Evolutionary conservation across 495 filamentous ascomycete species (phyloP), one percentile per base, ranked within the genome.

Genomic region (Corynascus novoguineensis): DNA sequence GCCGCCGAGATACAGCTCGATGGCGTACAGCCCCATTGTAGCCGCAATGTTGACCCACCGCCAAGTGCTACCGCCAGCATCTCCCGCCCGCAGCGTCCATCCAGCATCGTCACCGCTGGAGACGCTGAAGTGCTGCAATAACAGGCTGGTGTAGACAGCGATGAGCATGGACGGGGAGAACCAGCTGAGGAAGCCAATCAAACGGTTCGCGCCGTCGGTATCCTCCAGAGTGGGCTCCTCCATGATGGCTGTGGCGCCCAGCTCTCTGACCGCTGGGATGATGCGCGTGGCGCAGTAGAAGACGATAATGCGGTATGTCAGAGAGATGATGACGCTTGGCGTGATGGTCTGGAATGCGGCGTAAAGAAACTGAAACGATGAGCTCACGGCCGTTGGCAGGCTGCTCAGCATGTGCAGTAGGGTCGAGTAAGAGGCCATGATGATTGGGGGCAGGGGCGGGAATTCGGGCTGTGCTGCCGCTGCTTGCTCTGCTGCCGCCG

Each of bases 361-460:
- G 29, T 88, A 81, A 59, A 96, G 83, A 62, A 97, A 93, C 67
- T 85, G 88, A 67, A 95, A 87, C 0, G 84, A 85, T 1, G 91
- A 89, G 65, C 87, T 88, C 7, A 95, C 83, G 42, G 89, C 90
- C 0, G 83, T 85, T 0, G 93, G 93, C 17, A 98, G 78, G 10
- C 82, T 83, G 31, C 87, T 86, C 34, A 98, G 76, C n/a, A 89
- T 80, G 58, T 95, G 87, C 29, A 96, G 71, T 19, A 97, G 73
- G 3, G 92, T 96, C 37, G 88, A 89, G 72, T 96, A 98, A 27
- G 91, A 96, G n/a, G 91, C 92, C 93, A 98, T 97, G 68, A 98
- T 88, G 47, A 97, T 91, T 0, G 93, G 93, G 2, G 93, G 93
- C 7, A 98, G 80, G 5, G 93, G 93, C 4, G 93, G 93, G 52